Percentiles rank a stretch among this genome's conserved stretches.
phyloP scores from a whole-genome alignment of 169 alveolate species.

The Plasmodium chabaudi region DNA sequence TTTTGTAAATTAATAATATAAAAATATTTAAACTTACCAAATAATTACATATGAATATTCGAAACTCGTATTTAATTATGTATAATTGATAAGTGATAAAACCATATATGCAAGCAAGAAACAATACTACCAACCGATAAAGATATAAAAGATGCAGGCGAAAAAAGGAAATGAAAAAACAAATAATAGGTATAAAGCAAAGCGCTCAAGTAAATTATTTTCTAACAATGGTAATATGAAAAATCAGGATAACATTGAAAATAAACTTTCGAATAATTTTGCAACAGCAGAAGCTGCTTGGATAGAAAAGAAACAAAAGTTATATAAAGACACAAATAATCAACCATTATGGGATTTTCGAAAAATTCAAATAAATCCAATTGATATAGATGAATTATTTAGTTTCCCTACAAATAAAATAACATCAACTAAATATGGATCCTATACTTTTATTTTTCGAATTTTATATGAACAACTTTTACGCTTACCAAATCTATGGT shows the following conservation, averaged over 20 bases:
- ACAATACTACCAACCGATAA: not conserved
- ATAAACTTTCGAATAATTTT: conserved; percentile 54
- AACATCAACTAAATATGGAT: conserved; percentile 48
- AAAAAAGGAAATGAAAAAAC: conserved; percentile 23
- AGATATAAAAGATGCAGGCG: conserved; percentile 19
- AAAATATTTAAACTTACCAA: not conserved
- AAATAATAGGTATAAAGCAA: conserved; percentile 28
- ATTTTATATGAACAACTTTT: conserved; percentile 70
- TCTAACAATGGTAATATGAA: conserved; percentile 32
- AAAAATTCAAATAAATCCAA: conserved; percentile 84
- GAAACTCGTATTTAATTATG: conserved; percentile 1
- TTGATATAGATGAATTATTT: conserved; percentile 79
- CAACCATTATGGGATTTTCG: conserved; percentile 87
- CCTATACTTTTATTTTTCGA: conserved; percentile 80
- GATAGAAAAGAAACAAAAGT: conserved; percentile 80
- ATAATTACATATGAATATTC: not conserved
- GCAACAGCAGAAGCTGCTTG: conserved; percentile 77
- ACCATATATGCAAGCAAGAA: too few relatives aligned
- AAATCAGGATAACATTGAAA: conserved; percentile 40
- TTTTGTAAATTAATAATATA: conserved; percentile 8
- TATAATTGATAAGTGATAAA: conserved; percentile 8
- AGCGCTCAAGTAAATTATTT: conserved; percentile 36
- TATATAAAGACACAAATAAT: conserved; percentile 83
- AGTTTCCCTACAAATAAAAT: conserved; percentile 80
- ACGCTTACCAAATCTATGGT: conserved; percentile 75